These are phyloP conservation scores for Aureobasidium sp. DNA, from an alignment of 2,329 filamentous ascomycete species.

Conservation along the genomic window DNA sequence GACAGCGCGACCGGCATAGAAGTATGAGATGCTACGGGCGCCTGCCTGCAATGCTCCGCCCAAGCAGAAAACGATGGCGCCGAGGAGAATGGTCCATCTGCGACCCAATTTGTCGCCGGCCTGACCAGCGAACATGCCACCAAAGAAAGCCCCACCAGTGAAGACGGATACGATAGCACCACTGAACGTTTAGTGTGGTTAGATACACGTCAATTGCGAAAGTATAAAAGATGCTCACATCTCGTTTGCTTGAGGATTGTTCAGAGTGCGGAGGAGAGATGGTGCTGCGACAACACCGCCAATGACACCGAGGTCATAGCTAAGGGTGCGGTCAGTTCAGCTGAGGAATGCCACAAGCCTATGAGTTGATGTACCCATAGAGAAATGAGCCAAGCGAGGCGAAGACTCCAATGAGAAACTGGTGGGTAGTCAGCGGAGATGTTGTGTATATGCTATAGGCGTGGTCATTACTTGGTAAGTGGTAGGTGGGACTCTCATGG, in stretches of 20 bases:
- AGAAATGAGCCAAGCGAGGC: slow-evolving; percentile 53
- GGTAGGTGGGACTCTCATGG: slow-evolving; percentile 50
- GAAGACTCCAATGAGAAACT: slow-evolving; percentile 51
- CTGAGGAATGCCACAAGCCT: no score
- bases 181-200: no score
- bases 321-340: no score
- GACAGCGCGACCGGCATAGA: slow-evolving; percentile 64
- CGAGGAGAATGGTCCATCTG: slow-evolving; percentile 63
- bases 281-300: slow-evolving; percentile 46
- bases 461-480: slow-evolving; percentile 42
- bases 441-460: no score
- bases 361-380: slow-evolving; percentile 34
- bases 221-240: slow-evolving; percentile 3
- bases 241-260: slow-evolving; percentile 24
- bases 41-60: slow-evolving; percentile 69
- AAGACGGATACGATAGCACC: not conserved
- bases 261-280: slow-evolving; percentile 24
- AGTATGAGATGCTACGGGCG: slow-evolving; percentile 50
- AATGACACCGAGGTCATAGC: slow-evolving; percentile 54
- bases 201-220: no score
- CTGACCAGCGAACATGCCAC: slow-evolving; percentile 57
- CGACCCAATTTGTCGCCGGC: slow-evolving; percentile 59
- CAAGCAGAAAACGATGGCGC: slow-evolving; percentile 63
- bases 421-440: no score
- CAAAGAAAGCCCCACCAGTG: slow-evolving; percentile 57